Conservation (phyloP, 2,329 filamentous ascomycete genomes). For the Trichoderma atroviride region DNA sequence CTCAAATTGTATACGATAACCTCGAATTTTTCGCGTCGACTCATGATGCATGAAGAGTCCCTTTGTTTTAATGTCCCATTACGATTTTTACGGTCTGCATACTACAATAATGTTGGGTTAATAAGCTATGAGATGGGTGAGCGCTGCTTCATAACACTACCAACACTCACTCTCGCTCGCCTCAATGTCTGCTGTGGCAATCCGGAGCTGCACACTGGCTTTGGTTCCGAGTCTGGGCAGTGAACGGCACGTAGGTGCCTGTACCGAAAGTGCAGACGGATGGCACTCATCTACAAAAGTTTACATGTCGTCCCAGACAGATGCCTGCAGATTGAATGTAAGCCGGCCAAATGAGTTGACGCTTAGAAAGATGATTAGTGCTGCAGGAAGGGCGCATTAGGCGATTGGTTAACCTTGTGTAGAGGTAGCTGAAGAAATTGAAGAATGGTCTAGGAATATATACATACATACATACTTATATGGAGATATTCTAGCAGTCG, state of each 20-base stretch:
- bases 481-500: not conserved
- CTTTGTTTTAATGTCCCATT: constrained; percentile 31
- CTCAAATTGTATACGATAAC: constrained; percentile 33
- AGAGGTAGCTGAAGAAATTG: constrained; percentile 30
- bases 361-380: constrained; percentile 13
- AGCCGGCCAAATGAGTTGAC: constrained; percentile 16
- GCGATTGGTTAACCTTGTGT: constrained; percentile 31
- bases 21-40: constrained; percentile 26
- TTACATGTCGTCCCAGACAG: not conserved
- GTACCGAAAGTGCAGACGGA: constrained; percentile 2
- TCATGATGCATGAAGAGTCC: constrained; percentile 28
- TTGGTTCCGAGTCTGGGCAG: constrained; percentile 4
- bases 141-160: not conserved
- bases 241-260: not conserved
- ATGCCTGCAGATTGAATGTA: constrained; percentile 14
- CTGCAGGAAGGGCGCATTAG: constrained; percentile 22
- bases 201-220: not conserved
- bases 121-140: constrained; percentile 18
- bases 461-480: not conserved
- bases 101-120: constrained; percentile 29
- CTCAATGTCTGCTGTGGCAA: constrained; percentile 4
- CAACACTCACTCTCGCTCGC: not conserved
- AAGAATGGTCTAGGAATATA: constrained; percentile 25
- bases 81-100: constrained; percentile 33
- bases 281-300: constrained; percentile 5